phyloP scores from a whole-genome alignment of 1,284 basidiomycete species.

The Blastosporella zonata region DNA sequence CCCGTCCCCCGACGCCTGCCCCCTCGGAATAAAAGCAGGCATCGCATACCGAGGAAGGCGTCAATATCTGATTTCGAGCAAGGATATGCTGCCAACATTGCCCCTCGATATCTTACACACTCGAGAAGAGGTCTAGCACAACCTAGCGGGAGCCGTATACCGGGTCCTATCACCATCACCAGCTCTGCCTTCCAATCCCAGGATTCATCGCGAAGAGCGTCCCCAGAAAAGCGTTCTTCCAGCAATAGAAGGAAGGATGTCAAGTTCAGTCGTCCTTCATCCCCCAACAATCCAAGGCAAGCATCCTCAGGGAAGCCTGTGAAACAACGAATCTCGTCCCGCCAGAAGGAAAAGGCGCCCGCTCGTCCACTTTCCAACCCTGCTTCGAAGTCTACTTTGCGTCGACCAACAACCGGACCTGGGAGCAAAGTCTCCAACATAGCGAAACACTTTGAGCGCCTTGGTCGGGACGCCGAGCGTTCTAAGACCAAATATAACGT shows the following conservation, averaged over 20 bases:
- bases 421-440: slow-evolving; percentile 73
- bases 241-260: slow-evolving; percentile 35
- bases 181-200: slow-evolving; percentile 51
- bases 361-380: slow-evolving; percentile 41
- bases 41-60: slow-evolving; percentile 48
- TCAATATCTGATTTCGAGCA: slow-evolving; percentile 85
- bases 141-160: slow-evolving; percentile 44
- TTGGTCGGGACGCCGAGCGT: slow-evolving; percentile 66
- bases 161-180: slow-evolving; percentile 40
- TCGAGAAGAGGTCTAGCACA: slow-evolving; percentile 41
- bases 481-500: slow-evolving; percentile 69
- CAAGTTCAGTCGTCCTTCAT: slow-evolving; percentile 42
- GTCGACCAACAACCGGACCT: slow-evolving; percentile 44
- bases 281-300: slow-evolving; percentile 36
- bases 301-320: slow-evolving; percentile 26
- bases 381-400: slow-evolving; percentile 47
- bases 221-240: slow-evolving; percentile 64
- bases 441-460: slow-evolving; percentile 74
- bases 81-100: slow-evolving; percentile 86
- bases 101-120: slow-evolving; percentile 62
- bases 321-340: slow-evolving; percentile 41
- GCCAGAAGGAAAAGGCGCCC: slow-evolving; percentile 49
- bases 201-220: slow-evolving; percentile 59
- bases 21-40: slow-evolving; percentile 47
- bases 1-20: slow-evolving; percentile 33